Evolutionary conservation across 2,329 filamentous ascomycete species (phyloP), one percentile per base, ranked within the genome.

Genomic region (Arthroderma sp.): DNA sequence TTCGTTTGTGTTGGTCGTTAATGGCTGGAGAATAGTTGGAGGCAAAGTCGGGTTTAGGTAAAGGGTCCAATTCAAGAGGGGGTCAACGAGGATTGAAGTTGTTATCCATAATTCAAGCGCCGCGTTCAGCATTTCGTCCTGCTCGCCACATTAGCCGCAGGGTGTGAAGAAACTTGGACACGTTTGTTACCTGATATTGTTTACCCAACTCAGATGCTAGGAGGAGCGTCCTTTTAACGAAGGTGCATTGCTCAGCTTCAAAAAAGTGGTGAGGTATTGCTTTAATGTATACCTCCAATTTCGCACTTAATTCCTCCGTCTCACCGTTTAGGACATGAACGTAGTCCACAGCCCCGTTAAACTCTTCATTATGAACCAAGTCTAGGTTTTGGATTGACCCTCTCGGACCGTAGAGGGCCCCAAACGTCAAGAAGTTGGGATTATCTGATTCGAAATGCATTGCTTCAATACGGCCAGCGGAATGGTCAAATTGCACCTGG

Each of bases 21-120:
- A 53, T 4, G 61, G 54, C 44, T 66, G 58, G 46, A 61, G 54
- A 6, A 62, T 58, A 8, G 61, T 59, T 7, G 61, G 58, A 7
- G 58, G 59, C 11, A 65, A 52, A 6, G 58, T 69, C 44, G 54
- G 66, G 51, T 73, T 72, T 42, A 66, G 66, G 52, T 66, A 72
- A 3, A 72, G 58, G 47, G 71, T 66, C 66, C 71, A 72, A 40
- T 61, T 60, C 27, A 72, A 51, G 27, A 69, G 64, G 3, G 58
- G 61, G 22, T 72, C 68, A n/a, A 70, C 68, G 10, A 78, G 64
- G 38, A 78, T 66, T 34, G 68, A 66, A 5, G 74, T 78, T 9
- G 69, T 68, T 29, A 72, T 66, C 73, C 74, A 78, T 4, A 79
- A 62, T 50, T 78, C 72, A 39, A 77, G 58, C 2, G 68, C 68